Evolutionary conservation across 106 monocot species (phyloP).

Genomic region (Vanilla planifolia): DNA sequence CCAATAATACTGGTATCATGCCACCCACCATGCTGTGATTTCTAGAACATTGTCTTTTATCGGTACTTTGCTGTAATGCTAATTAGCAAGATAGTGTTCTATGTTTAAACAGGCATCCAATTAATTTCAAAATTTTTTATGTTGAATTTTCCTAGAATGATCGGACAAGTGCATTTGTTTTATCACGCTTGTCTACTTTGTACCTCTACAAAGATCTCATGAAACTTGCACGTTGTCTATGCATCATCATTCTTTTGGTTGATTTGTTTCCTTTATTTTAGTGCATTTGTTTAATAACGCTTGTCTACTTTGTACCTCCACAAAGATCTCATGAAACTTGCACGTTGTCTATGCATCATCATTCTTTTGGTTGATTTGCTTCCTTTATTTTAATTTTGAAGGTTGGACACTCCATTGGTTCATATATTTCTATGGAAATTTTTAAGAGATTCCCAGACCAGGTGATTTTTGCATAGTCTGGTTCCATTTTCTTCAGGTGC

Average conservation of each 20-base stretch:
- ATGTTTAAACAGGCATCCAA: no score
- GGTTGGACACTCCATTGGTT: constrained; percentile 96
- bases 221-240: background rate
- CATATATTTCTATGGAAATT: constrained; percentile 79
- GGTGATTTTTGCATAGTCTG: constrained; percentile 20
- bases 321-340: no score
- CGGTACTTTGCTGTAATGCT: no score
- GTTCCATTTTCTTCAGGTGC: background rate
- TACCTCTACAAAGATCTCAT: no score
- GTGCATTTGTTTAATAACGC: no score
- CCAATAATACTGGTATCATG: constrained; percentile 56
- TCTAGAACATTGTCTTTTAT: no score
- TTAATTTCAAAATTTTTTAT: no score
- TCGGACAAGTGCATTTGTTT: no score
- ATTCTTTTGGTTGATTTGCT: constrained; percentile 1
- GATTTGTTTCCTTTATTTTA: constrained; percentile 5
- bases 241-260: background rate
- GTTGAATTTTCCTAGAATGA: no score
- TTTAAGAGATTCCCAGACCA: constrained; percentile 53
- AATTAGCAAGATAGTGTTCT: no score
- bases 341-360: background rate
- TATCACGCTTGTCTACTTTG: no score
- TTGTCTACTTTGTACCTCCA: no score
- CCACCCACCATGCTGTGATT: constrained; percentile 1
- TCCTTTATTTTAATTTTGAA: constrained; percentile 19